Base-by-base conservation (phyloP, 177 flowering plant genomes). In the Vitis hybrid region DNA sequence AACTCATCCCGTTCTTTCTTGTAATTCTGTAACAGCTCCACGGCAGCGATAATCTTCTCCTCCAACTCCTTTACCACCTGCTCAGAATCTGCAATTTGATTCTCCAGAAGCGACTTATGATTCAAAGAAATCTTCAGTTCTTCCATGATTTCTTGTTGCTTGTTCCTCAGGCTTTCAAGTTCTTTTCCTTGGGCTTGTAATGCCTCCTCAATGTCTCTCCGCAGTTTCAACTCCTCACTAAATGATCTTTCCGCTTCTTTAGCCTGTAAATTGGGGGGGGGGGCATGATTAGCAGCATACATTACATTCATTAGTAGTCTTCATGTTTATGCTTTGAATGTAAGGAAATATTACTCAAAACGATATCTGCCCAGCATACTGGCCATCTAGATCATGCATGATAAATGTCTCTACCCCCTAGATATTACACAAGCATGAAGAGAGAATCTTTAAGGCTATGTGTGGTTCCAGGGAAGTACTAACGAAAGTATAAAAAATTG, bases 1-100 rank as follows among this genome's bases (percentile, higher is more conserved):
- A 89, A 75, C 21, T 87, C 85, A 60, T 86, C 89, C 65, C 82
- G 77, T 73, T 87, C 88, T 60, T 74, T 76, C 72, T 82, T 81
- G 79, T 72, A 85, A 21, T 67, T 83, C 60, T 78, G 74, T 72
- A 86, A 66, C 16, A 86, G 78, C 5, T 80, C 84, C 21, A 84
- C 86, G 31, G 87, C 91, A 55, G 87, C 82, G 53, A 77, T 18
- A 26, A 89, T 76, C 71, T 87, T 86, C 69, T 85, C 83, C 68
- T 87, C 82, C 78, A 83, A 63, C 49, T 82, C 84, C 74, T 81
- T 71, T 2, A 78, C 76, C 11, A 55, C 60, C 51, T 68, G 53
- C 52, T 85, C 84, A 55, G 85, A 78, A 39, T 80, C 74, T 55
- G 72, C 75, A 56, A 81, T 33, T 78, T 82, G 80, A 13, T 60